Base-by-base conservation (phyloP, 768 basidiomycete species). In the Boletus vermiculosoides region DNA sequence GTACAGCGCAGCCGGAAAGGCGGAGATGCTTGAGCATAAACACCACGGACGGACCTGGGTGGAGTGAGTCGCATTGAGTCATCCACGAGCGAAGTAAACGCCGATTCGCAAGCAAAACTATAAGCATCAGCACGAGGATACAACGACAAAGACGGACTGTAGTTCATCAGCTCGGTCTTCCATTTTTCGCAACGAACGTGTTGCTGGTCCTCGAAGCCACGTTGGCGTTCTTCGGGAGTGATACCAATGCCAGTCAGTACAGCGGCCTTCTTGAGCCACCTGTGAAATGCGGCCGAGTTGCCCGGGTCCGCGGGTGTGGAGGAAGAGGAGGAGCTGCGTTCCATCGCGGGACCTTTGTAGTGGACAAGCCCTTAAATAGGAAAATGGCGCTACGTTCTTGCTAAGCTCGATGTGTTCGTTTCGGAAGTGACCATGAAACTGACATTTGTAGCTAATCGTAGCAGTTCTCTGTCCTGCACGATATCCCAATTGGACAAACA, bases 11-110 rank as follows among this genome's bases (percentile, higher is more conserved):
- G 4, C 91, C 88, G 8, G 85, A 83, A 1, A 87, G 77, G 58
- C 82, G 77, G n/a, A 98, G 81, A 65, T 97, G 94, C 66, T 93
- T 88, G 37, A 94, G 78, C 88, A 99, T 92, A 75, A 98, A 97
- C 10, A 87, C 82, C 2, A 98, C 83, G 4, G 85, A 76, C 12
- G 94, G 94, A 68, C 93, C 95, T 97, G 56, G 1, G 30, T 22
- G 34, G 34, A 51, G 45, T 12, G 49, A 25, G 48, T 50, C n/a
- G 45, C 54, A 52, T 52, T 8, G 40, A 41, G 34, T 30, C 31
- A 25, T 45, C 33, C 56, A 23, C 20, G 31, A 42, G 15, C 30
- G 10, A 57, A 47, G 52, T 50, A 18, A 52, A 55, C 41, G 53
- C 57, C 58, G 60, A 54, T 54, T 50, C 50, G 52, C 59, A 56